Conservation (phyloP, 192 early-diverging fungal genomes). For the Coemansia sp. region DNA sequence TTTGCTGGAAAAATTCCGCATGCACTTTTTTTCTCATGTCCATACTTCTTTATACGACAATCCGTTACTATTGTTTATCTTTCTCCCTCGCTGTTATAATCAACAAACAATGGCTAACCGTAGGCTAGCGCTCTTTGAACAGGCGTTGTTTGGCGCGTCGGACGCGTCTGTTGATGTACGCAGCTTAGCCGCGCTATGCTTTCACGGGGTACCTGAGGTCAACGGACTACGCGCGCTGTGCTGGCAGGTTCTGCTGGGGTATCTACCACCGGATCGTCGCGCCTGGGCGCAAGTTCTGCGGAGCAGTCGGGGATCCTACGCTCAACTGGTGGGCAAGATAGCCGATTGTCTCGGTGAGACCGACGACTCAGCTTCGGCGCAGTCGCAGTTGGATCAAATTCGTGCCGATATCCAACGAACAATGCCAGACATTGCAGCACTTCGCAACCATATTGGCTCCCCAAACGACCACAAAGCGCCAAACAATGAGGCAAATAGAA, state of each 20-base stretch:
- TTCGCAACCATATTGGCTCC: constrained; percentile 31
- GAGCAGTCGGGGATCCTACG: constrained; percentile 9
- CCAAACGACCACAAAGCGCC: constrained; percentile 2
- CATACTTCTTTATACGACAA: neutral
- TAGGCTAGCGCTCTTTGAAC: constrained; percentile 13
- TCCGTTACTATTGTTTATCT: neutral
- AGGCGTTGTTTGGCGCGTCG: constrained; percentile 4
- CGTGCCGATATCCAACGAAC: constrained; percentile 23
- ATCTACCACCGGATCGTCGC: constrained; percentile 22
- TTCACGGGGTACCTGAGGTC: constrained; percentile 20
- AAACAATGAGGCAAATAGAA: neutral
- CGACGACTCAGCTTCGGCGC: neutral
- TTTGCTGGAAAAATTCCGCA: too few relatives aligned
- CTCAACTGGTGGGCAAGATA: constrained; percentile 4
- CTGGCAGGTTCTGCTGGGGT: constrained; percentile 25
- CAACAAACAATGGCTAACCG: constrained; percentile 8
- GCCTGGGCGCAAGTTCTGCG: neutral
- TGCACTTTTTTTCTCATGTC: neutral
- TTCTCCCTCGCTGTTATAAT: neutral
- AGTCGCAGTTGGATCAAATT: constrained; percentile 12
- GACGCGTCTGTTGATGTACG: constrained; percentile 10
- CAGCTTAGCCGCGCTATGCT: constrained; percentile 22
- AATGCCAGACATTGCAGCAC: constrained; percentile 22
- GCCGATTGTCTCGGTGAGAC: neutral
- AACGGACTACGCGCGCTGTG: constrained; percentile 19